phyloP scores from a whole-genome alignment of 345 rosid genomes.

The Nasturtium officinale region DNA sequence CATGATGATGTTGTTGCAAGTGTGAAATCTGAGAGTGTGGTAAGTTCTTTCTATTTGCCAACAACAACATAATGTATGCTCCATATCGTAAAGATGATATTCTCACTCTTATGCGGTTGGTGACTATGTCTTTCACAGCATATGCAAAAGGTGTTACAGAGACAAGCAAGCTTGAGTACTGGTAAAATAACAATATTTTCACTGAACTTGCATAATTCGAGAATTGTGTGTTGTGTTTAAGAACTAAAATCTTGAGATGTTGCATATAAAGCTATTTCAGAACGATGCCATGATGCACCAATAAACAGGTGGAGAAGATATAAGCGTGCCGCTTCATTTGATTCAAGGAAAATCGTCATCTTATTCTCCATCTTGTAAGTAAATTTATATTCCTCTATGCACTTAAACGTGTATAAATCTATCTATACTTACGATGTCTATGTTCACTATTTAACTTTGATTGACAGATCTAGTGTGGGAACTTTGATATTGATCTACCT shows the following conservation, averaged over 20 bases:
- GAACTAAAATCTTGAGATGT: slow-evolving; percentile 12
- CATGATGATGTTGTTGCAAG: slow-evolving; percentile 51
- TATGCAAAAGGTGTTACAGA: slow-evolving; percentile 70
- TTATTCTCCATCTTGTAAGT: slow-evolving; percentile 85
- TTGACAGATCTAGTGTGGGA: slow-evolving; percentile 83
- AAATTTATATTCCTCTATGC: not conserved
- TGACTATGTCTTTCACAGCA: slow-evolving; percentile 46
- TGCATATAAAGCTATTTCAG: slow-evolving; percentile 63
- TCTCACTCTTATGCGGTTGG: not conserved
- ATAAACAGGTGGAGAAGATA: slow-evolving; percentile 85
- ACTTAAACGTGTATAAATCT: not conserved
- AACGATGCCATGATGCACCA: slow-evolving; percentile 67
- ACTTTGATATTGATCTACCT: slow-evolving; percentile 82
- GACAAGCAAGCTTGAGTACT: slow-evolving; percentile 76
- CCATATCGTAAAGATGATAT: slow-evolving; percentile 17
- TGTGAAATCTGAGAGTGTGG: slow-evolving; percentile 53
- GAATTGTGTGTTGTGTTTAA: not conserved
- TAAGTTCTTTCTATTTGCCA: slow-evolving; percentile 41
- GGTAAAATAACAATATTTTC: slow-evolving; percentile 51
- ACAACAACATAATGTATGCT: not conserved
- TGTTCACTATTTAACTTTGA: not conserved
- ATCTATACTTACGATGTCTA: not conserved
- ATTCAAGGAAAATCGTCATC: slow-evolving; percentile 83
- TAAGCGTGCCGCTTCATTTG: slow-evolving; percentile 82
- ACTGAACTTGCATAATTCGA: not conserved